Evolutionary conservation across 1,284 basidiomycete species (phyloP), one percentile per base, ranked within the genome.

Genomic region (Puccinia horiana): DNA sequence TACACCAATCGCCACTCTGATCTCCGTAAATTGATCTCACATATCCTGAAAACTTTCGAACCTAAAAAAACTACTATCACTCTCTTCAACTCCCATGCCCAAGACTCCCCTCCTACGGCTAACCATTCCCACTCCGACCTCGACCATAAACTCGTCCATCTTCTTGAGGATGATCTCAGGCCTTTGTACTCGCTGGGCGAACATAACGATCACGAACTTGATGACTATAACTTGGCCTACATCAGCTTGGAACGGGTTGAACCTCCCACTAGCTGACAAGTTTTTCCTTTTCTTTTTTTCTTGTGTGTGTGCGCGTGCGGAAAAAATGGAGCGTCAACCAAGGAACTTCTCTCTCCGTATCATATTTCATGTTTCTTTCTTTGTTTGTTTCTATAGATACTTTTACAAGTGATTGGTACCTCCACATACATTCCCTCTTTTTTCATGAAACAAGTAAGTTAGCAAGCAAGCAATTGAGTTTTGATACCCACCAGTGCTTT

Each of bases 31-130:
- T 91, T 99, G 82, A 91, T 99, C 82, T 91, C 91, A 82, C 92
- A 94, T 81, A 94, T 99, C 26, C 93, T 98, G 35, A 88, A 90
- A 84, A 98, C 98, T 86, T 99, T 99, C 88, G 91, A 93, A 86
- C 97, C 97, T 0, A 93, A 92, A 23, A 91, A 92, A 82, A 90
- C 99, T 84, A 93, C 91, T 81, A 90, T 99, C 84, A 97, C 97
- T 20, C 89, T 99, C 75, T 99, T 99, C 88, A 91, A 98, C 83
- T 95, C 94, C 54, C 91, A 90, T 85, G 88, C 89, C 29, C 32
- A 26, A 26, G 35, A 65, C 20, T 11, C 1, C 58, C 32, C 81
- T 32, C 6, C 14, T 18, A 16, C 80, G 2, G 16, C 18, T 16
- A 9, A 20, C 16, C 9, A 3, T 20, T 65, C 61, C 8, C 61